These are phyloP conservation scores for Solanum chiquidenum DNA, from an alignment of 257 asterid genomes.

Conservation along the genomic window DNA sequence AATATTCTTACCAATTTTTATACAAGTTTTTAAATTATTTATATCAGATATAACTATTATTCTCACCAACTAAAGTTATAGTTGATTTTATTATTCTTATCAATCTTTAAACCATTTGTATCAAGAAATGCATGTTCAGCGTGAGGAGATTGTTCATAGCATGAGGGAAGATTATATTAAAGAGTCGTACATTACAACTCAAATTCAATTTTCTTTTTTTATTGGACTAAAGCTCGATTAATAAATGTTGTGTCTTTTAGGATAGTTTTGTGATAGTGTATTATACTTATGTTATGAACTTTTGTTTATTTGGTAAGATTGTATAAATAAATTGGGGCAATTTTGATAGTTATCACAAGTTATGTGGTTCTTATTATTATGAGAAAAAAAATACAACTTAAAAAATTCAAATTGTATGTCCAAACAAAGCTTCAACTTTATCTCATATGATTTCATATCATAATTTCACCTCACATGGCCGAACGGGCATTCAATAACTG, in stretches of 20 bases:
- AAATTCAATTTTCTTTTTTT: too few relatives aligned
- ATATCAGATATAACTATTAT: too few relatives aligned
- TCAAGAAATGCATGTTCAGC: background rate
- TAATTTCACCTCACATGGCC: background rate
- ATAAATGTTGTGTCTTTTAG: too few relatives aligned
- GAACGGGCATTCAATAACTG: background rate
- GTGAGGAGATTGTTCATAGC: background rate
- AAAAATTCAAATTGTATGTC: background rate
- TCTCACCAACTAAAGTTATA: background rate
- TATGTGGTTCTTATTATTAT: background rate
- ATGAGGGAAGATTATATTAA: background rate
- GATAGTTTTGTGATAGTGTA: background rate
- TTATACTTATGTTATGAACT: too few relatives aligned
- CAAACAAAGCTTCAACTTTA: background rate
- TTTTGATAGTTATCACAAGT: background rate
- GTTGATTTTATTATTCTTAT: background rate
- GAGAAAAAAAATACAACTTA: background rate
- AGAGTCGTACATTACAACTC: too few relatives aligned
- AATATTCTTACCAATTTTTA: too few relatives aligned
- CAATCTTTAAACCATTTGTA: too few relatives aligned
- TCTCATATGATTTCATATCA: background rate
- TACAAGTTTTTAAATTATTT: too few relatives aligned
- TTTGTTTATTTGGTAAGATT: background rate
- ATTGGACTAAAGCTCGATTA: too few relatives aligned
- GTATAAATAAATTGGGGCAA: background rate